Base-by-base conservation (phyloP, 148 eudicot genomes). In the Rhododendron williamsianum region DNA sequence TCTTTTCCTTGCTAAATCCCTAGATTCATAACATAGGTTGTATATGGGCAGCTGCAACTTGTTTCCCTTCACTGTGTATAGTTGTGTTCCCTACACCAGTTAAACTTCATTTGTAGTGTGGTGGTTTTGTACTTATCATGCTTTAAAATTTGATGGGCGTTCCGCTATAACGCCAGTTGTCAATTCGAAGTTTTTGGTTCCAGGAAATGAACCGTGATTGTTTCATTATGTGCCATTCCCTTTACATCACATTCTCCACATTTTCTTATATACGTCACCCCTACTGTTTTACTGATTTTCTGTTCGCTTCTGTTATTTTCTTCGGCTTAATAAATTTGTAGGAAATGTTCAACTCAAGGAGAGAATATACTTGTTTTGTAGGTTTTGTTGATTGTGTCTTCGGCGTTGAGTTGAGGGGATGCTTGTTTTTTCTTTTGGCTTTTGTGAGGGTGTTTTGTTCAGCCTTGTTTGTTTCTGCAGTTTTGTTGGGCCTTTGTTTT, bases 1-100 rank as follows among this genome's bases (percentile, higher is more conserved):
- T 65, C 7, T 27, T 13, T 15, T 51, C 8, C 16, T 30, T 27
- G 51, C 83, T 65, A 25, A n/a, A n/a, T 25, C 30, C 30, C 33
- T 33, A 65, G 12, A 10, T 65, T 65, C 33, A 3, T n/a, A 25
- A 23, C 27, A 41, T n/a, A 33, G 36, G 38, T 35, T 69, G 81
- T 0, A 13, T n/a, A 81, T 9, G 63, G 16, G 19, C 65, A 74
- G 74, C 30, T 3, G 54, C 35, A 9, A 15, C 33, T 51, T 45
- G 15, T 11, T 54, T 67, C 36, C 46, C 52, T 54, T 67, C 82
- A 72, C 43, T 18, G 18, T 82, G 78, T 83, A 86, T 78, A 86
- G 88, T 63, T 19, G 41, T 10, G n/a, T 35, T 15, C 38, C 45
- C 73, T 3, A 10, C 33, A 38, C 69, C 38, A 87, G 86, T 25